Conservation (phyloP, 2,329 filamentous ascomycete genomes). For the Sporothrix variecibatus region DNA sequence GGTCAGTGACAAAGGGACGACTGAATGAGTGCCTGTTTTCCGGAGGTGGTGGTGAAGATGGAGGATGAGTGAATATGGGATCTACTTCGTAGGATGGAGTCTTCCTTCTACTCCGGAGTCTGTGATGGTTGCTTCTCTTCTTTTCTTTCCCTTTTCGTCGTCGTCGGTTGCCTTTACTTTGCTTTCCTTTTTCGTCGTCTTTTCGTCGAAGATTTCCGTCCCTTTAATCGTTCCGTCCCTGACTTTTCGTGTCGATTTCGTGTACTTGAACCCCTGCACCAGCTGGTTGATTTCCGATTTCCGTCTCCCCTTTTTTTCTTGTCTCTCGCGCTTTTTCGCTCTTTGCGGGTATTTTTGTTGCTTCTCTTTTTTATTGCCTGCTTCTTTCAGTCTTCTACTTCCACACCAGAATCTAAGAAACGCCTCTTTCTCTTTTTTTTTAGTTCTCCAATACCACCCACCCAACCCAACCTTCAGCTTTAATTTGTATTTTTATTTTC, state of each 20-base stretch:
- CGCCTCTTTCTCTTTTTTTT: not conserved
- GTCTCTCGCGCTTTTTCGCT: not conserved
- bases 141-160: not conserved
- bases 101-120: not conserved
- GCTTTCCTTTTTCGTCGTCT: slow-evolving; percentile 8
- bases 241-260: slow-evolving; percentile 1
- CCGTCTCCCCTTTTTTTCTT: not conserved
- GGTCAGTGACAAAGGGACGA: not conserved
- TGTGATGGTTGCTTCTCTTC: not conserved
- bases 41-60: not conserved
- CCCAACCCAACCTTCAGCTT: slow-evolving; percentile 14
- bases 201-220: not conserved
- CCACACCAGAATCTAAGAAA: not conserved
- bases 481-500: not conserved
- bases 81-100: not conserved
- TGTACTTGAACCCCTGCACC: slow-evolving; percentile 7
- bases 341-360: not conserved
- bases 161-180: not conserved
- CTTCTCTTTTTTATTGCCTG: not conserved
- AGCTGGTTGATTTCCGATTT: not conserved
- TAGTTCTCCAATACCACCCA: slow-evolving; percentile 3
- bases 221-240: not conserved
- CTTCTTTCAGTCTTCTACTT: not conserved
- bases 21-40: not conserved
- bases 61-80: not conserved